Evolutionary conservation across 495 filamentous ascomycete species (phyloP).

Genomic region (Xylaria bambusicola): DNA sequence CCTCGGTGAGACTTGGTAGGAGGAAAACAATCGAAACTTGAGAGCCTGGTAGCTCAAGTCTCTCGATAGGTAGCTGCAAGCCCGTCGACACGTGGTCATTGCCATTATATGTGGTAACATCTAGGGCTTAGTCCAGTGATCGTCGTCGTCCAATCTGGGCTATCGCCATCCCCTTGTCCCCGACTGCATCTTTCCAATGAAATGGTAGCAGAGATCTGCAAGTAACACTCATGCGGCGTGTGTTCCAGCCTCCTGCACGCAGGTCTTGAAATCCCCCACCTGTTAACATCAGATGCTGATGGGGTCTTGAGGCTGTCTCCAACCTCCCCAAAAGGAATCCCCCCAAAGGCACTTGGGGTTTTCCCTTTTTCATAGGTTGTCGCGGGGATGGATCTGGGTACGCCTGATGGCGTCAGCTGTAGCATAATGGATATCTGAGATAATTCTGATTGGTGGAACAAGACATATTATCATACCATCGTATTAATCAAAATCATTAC

Average conservation of each 20-base stretch:
- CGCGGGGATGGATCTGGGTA: too few species aligned
- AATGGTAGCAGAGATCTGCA: slow-evolving; percentile 1
- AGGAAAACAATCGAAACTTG: slow-evolving; percentile 1
- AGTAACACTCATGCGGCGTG: not conserved
- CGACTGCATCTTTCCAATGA: not conserved
- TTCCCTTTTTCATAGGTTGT: too few species aligned
- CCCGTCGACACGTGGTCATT: slow-evolving; percentile 1
- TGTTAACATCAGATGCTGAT: too few species aligned
- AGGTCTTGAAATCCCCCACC: not conserved
- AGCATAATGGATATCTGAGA: too few species aligned
- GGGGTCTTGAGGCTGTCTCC: too few species aligned
- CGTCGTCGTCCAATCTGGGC: slow-evolving; percentile 8
- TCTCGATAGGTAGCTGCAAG: not conserved
- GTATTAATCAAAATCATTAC: too few species aligned
- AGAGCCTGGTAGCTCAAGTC: too few species aligned
- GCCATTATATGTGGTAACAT: slow-evolving; percentile 3
- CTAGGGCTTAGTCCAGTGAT: slow-evolving; percentile 4
- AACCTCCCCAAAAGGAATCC: too few species aligned
- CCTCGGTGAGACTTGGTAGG: not conserved
- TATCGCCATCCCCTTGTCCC: not conserved
- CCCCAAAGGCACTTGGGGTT: too few species aligned
- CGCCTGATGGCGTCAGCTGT: too few species aligned
- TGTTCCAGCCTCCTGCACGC: slow-evolving; percentile 3
- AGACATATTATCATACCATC: too few species aligned
- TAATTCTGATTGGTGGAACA: too few species aligned